Percentiles rank a stretch among this genome's conserved stretches.
These are phyloP conservation scores for Myrica gale DNA, from an alignment of 306 rosid species.

Conservation along the genomic window DNA sequence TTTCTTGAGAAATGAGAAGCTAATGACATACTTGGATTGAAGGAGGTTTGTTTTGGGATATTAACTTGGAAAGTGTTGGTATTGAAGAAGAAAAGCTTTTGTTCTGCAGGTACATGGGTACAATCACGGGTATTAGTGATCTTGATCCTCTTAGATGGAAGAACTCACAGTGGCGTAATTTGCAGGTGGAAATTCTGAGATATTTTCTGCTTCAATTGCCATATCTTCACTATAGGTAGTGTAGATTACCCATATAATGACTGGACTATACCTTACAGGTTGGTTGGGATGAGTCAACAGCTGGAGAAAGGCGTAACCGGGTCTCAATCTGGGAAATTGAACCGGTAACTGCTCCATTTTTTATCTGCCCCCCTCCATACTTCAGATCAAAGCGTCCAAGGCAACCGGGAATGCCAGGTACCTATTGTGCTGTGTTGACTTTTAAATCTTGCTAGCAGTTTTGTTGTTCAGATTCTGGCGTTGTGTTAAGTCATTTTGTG, in stretches of 20 bases:
- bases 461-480: background rate
- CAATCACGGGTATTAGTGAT: slow-evolving; percentile 87
- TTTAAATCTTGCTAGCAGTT: background rate
- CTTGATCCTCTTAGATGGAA: slow-evolving; percentile 95
- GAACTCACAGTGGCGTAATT: slow-evolving; percentile 94
- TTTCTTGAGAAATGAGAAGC: background rate
- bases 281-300: slow-evolving; percentile 98
- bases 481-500: background rate
- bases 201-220: slow-evolving; percentile 1
- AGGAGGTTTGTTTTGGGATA: background rate
- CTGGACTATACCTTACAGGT: slow-evolving; percentile 47
- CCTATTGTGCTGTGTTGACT: background rate
- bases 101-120: slow-evolving; percentile 88
- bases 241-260: background rate
- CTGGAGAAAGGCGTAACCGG: slow-evolving; percentile 85
- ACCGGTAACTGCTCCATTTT: slow-evolving; percentile 97
- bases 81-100: slow-evolving; percentile 10
- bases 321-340: slow-evolving; percentile 98
- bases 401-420: slow-evolving; percentile 95
- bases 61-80: slow-evolving; percentile 9
- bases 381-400: slow-evolving; percentile 81
- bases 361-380: slow-evolving; percentile 90
- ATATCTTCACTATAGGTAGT: slow-evolving; percentile 7
- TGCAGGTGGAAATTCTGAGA: slow-evolving; percentile 60
- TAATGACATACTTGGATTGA: slow-evolving; percentile 8